Conservation (phyloP, 306 rosid species). For the Urtica urens region DNA sequence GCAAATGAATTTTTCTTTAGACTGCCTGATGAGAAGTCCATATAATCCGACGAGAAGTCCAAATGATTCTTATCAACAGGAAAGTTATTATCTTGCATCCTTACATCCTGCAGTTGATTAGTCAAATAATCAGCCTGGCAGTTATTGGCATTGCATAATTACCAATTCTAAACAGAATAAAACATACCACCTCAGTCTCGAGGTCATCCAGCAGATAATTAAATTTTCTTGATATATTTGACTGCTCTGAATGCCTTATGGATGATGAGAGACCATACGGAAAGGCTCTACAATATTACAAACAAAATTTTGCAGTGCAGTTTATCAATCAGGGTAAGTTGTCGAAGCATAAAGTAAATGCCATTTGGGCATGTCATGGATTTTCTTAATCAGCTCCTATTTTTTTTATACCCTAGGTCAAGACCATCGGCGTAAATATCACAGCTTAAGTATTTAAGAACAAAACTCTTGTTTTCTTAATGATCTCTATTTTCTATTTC, state of each 20-base stretch:
- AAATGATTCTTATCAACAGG: conserved; percentile 24
- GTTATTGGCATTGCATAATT: not conserved
- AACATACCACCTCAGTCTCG: conserved; percentile 56
- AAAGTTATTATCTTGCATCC: conserved; percentile 40
- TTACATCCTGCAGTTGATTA: conserved; percentile 45
- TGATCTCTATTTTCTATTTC: no score
- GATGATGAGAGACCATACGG: conserved; percentile 32
- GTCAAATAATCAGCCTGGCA: conserved; percentile 13
- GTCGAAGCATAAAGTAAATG: not conserved
- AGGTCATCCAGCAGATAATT: conserved; percentile 39
- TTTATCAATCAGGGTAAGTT: not conserved
- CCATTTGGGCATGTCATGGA: not conserved
- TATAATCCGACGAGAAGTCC: conserved; percentile 24
- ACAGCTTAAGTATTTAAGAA: no score
- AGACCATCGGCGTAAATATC: no score
- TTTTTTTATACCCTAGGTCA: not conserved
- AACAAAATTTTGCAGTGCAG: not conserved
- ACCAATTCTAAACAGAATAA: no score
- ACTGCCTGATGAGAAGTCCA: conserved; percentile 29
- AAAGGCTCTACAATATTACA: conserved; percentile 20
- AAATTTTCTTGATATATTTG: conserved; percentile 25
- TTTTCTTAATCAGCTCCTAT: not conserved
- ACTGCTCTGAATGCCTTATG: conserved; percentile 27
- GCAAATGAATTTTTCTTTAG: conserved; percentile 23
- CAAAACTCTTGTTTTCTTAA: not conserved